A percentile compares a stretch with the other conserved stretches of the same genome.
Conservation (phyloP, 257 asterid genomes). For the Paulownia fortunei region DNA sequence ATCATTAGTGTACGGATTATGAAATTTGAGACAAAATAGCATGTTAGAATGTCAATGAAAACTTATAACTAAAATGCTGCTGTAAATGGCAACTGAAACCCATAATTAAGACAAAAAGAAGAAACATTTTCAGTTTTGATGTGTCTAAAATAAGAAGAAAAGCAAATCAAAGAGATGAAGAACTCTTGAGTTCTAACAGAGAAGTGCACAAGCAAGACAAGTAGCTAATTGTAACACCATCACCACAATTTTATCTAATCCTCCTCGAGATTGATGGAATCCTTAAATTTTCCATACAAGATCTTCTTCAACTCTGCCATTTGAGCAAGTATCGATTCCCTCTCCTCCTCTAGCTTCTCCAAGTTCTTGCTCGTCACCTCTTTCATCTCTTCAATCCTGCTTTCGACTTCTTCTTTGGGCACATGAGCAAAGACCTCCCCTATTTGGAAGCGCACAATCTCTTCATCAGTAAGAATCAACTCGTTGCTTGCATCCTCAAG, state of each 20-base stretch:
- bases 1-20: too few species aligned
- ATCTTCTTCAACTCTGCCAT: constrained; percentile 85
- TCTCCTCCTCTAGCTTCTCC: constrained; percentile 84
- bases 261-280: constrained; percentile 93
- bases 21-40: too few species aligned
- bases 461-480: constrained; percentile 89
- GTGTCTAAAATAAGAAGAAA: constrained; percentile 4
- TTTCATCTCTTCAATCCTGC: constrained; percentile 77
- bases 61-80: neutral
- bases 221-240: neutral
- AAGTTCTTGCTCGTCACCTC: constrained; percentile 68
- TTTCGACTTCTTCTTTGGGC: constrained; percentile 85
- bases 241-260: constrained; percentile 43
- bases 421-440: constrained; percentile 94
- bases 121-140: neutral
- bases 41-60: too few species aligned
- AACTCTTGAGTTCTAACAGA: neutral
- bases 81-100: neutral
- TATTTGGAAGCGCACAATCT: constrained; percentile 81
- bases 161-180: neutral
- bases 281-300: constrained; percentile 80
- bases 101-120: neutral
- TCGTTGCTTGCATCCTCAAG: constrained; percentile 95
- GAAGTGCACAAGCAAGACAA: constrained; percentile 3
- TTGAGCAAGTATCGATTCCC: constrained; percentile 62